Percentiles rank a stretch among this genome's conserved stretches.
Conservation (phyloP, 768 basidiomycete species). For the Pleurotus platypus region DNA sequence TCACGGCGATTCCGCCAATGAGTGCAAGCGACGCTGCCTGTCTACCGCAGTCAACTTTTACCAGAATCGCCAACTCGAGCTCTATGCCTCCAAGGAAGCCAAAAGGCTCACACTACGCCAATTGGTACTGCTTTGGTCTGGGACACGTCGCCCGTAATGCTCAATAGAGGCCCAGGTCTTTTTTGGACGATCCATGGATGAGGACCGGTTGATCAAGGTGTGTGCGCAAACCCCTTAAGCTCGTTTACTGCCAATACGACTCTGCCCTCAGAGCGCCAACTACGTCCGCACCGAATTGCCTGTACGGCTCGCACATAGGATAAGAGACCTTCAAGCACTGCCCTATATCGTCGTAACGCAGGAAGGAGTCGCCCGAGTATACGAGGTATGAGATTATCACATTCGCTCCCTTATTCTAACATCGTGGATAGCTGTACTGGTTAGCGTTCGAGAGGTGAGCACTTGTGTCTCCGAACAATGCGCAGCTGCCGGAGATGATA, state of each 20-base stretch:
- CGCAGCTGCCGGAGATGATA: background rate
- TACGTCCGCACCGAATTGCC: constrained; percentile 89
- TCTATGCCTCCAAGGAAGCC: constrained; percentile 73
- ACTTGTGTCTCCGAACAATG: too few relatives aligned
- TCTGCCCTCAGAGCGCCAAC: constrained; percentile 68
- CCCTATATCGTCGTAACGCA: constrained; percentile 87
- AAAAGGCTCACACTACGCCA: constrained; percentile 75
- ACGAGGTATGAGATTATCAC: constrained; percentile 54
- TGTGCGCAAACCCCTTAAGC: constrained; percentile 10
- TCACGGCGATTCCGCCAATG: background rate
- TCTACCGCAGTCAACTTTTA: constrained; percentile 65
- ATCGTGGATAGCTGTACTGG: constrained; percentile 66
- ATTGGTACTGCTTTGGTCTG: constrained; percentile 42
- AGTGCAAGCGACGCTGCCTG: constrained; percentile 14
- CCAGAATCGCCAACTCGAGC: constrained; percentile 77
- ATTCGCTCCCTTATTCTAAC: constrained; percentile 4
- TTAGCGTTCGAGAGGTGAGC: constrained; percentile 78
- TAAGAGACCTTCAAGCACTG: constrained; percentile 82
- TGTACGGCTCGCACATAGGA: constrained; percentile 80
- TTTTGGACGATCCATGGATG: constrained; percentile 80
- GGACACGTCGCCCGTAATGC: background rate
- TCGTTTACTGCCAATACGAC: background rate
- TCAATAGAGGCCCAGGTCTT: constrained; percentile 56
- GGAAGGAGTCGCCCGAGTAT: constrained; percentile 78
- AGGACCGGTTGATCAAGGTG: constrained; percentile 75